Evolutionary conservation across 805 yeast genomes (phyloP).

Genomic region (Ogataea parapolymorpha): DNA sequence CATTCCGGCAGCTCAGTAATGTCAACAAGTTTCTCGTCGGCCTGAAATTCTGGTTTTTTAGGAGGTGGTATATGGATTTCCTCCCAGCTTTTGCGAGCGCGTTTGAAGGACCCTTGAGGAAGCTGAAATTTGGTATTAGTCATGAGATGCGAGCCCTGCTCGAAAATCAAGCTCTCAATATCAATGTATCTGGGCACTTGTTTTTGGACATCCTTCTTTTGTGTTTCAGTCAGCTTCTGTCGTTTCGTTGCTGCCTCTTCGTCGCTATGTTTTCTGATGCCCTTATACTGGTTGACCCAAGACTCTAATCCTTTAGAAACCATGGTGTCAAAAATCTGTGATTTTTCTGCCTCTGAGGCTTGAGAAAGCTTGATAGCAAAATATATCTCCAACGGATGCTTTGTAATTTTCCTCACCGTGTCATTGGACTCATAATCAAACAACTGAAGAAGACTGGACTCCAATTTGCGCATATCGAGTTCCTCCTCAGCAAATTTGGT

Average conservation of each 20-base stretch:
- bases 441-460: slow-evolving; percentile 49
- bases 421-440: slow-evolving; percentile 51
- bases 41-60: slow-evolving; percentile 36
- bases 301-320: slow-evolving; percentile 36
- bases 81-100: slow-evolving; percentile 71
- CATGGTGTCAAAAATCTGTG: slow-evolving; percentile 44
- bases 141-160: slow-evolving; percentile 69
- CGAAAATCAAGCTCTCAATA: slow-evolving; percentile 59
- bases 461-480: slow-evolving; percentile 42
- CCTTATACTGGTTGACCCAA: slow-evolving; percentile 42
- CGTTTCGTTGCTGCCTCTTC: slow-evolving; percentile 12
- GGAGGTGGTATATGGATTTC: slow-evolving; percentile 94
- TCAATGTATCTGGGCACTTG: slow-evolving; percentile 53
- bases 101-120: slow-evolving; percentile 82
- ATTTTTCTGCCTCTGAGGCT: slow-evolving; percentile 30
- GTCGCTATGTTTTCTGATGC: slow-evolving; percentile 16
- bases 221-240: slow-evolving; percentile 7
- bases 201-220: slow-evolving; percentile 5
- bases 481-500: slow-evolving; percentile 28
- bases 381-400: slow-evolving; percentile 37
- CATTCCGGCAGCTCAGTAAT: slow-evolving; percentile 71
- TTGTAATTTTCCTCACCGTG: slow-evolving; percentile 45
- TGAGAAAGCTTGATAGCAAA: slow-evolving; percentile 29
- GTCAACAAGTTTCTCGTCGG: slow-evolving; percentile 46
- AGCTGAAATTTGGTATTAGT: slow-evolving; percentile 64